A percentile compares a stretch with the other conserved stretches of the same genome.
Evolutionary conservation across 345 rosid species (phyloP).

Genomic region (Durio zibethinus): DNA sequence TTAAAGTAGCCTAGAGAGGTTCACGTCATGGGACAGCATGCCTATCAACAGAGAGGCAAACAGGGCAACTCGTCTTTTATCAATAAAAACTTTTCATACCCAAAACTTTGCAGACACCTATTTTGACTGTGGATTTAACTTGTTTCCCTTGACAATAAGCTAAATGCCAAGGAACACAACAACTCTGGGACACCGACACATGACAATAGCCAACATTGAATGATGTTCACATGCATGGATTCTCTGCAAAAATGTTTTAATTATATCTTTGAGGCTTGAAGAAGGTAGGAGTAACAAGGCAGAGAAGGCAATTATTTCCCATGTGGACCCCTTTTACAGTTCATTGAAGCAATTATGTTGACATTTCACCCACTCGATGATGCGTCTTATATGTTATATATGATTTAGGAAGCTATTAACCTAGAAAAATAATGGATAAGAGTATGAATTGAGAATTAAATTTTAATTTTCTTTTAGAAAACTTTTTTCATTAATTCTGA

Average conservation of each 20-base stretch:
- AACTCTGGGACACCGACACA: background rate
- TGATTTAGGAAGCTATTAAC: no score
- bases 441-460: no score
- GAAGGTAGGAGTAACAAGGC: background rate
- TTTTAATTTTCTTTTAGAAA: no score
- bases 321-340: background rate
- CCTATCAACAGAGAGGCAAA: no score
- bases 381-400: no score
- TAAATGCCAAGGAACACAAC: background rate
- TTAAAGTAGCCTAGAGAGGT: no score
- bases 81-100: background rate
- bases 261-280: background rate
- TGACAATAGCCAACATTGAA: background rate
- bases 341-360: no score
- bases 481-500: no score
- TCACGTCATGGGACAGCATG: no score
- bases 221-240: background rate
- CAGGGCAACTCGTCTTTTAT: background rate
- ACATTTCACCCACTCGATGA: no score
- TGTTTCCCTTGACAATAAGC: background rate
- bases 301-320: background rate
- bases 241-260: background rate
- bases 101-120: background rate
- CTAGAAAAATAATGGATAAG: no score
- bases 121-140: background rate